A percentile compares a stretch with the other conserved stretches of the same genome.
These are phyloP conservation scores for Ballota nigra DNA, from an alignment of 257 asterid species.

Conservation along the genomic window DNA sequence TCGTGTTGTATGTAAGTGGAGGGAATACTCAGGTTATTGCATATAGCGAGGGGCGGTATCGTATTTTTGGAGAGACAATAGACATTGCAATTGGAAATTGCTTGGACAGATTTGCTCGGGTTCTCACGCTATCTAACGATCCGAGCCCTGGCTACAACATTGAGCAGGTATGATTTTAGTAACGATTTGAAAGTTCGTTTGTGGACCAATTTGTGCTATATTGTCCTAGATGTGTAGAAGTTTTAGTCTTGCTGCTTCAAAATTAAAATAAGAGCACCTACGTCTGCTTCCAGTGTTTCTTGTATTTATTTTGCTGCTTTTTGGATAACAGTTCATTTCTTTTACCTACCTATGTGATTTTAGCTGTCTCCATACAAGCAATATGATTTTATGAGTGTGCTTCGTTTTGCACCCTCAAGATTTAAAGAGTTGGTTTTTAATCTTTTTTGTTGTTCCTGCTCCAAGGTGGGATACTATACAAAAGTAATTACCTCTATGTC, in stretches of 20 bases:
- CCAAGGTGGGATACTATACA: not conserved
- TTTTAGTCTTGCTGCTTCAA: not conserved
- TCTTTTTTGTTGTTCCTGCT: not conserved
- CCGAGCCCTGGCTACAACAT: slow-evolving; percentile 99
- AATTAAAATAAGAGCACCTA: not conserved
- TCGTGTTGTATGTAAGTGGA: too few relatives aligned
- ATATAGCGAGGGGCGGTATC: slow-evolving; percentile 84
- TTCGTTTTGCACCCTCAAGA: not conserved
- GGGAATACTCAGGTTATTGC: slow-evolving; percentile 97
- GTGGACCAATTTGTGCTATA: too few relatives aligned
- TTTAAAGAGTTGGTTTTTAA: not conserved
- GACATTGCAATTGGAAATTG: too few relatives aligned
- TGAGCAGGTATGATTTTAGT: slow-evolving; percentile 85
- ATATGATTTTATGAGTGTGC: not conserved
- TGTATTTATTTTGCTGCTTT: too few relatives aligned
- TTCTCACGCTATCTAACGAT: slow-evolving; percentile 84
- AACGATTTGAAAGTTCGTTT: too few relatives aligned
- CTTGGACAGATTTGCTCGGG: slow-evolving; percentile 99
- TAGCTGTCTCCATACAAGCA: not conserved
- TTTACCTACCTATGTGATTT: not conserved
- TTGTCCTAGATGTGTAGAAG: not conserved
- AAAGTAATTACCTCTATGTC: not conserved
- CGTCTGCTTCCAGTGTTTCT: not conserved
- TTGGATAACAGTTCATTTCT: too few relatives aligned
- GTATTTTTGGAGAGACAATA: slow-evolving; percentile 91